Evolutionary conservation across 148 eudicot genomes (phyloP).

Genomic region (Agrostemma githago): DNA sequence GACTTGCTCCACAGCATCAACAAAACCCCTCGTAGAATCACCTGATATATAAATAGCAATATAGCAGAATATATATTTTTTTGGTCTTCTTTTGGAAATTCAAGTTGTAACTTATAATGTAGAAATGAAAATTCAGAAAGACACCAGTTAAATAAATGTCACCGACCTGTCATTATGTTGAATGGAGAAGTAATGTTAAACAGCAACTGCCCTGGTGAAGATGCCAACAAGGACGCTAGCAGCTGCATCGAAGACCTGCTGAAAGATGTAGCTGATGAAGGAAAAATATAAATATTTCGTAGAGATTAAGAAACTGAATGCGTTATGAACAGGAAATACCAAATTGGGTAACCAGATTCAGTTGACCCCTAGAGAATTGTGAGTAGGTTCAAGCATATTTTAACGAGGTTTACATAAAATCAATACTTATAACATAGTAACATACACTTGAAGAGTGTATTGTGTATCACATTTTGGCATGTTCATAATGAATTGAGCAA

Average conservation of each 20-base stretch:
- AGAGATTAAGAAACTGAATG: neutral
- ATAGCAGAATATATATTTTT: neutral
- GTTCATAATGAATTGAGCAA: no score
- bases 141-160: neutral
- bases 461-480: no score
- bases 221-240: conserved; percentile 33
- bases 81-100: neutral
- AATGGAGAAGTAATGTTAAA: conserved; percentile 33
- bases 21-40: conserved; percentile 31
- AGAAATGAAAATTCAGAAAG: neutral
- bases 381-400: no score
- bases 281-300: conserved; percentile 6
- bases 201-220: conserved; percentile 41
- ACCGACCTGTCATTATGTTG: conserved; percentile 42
- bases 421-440: no score
- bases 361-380: no score
- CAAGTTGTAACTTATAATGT: neutral
- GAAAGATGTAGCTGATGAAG: conserved; percentile 60
- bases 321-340: neutral
- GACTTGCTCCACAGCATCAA: conserved; percentile 36
- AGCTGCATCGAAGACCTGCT: conserved; percentile 46
- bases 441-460: no score
- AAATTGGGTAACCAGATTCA: no score
- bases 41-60: conserved; percentile 31
- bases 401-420: no score